Base-by-base conservation (phyloP, 108 stramenopile species). In the Mediolabrus comicus region DNA sequence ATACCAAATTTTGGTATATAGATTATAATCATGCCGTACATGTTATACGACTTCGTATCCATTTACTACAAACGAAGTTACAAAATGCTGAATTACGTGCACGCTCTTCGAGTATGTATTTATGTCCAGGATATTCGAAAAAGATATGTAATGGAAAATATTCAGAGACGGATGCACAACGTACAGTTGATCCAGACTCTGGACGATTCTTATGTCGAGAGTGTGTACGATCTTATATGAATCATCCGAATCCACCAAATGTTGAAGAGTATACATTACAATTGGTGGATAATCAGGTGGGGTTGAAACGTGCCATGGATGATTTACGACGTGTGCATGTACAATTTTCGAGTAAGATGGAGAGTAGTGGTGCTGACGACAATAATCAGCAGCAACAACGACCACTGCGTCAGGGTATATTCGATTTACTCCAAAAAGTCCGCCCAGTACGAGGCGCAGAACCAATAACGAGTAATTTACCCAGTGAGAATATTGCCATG, bases 361-460 rank as follows among this genome's bases (percentile, higher is more conserved):
- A 49, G 17, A 43, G 41, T 16, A 16, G 16, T 16, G 22, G 46
- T 22, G 22, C 7, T 7, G 43, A 22, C 10, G 86, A 86, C 53
- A 80, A 83, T 19, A 75, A 14, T 6, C 43, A 80, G 43, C 68
- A 86, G 63, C 43, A 49, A 24, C 46, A 49, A 8, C 46, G 46
- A 22, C 87, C 85, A 35, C 33, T 96, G 46, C 81, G 91, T 11
- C 67, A 83, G 56, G 87, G 88, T 6, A 85, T 92, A 51, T 96
- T 89, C 57, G 90, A 96, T 63, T 78, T 90, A 56, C 59, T 96
- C n/a, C 92, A 96, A 82, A 93, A 89, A 62, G 91, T 96, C 5
- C 83, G 92, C 39, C 80, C 67, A 61, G 73, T 7, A 17, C 62
- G 39, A 64, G 76, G 73, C 65, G 74, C 54, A 9, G 80, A 81